Evolutionary conservation across 2,329 filamentous ascomycete genomes (phyloP), one percentile per base, ranked within the genome.

Genomic region (Aureobasidium namibiae): DNA sequence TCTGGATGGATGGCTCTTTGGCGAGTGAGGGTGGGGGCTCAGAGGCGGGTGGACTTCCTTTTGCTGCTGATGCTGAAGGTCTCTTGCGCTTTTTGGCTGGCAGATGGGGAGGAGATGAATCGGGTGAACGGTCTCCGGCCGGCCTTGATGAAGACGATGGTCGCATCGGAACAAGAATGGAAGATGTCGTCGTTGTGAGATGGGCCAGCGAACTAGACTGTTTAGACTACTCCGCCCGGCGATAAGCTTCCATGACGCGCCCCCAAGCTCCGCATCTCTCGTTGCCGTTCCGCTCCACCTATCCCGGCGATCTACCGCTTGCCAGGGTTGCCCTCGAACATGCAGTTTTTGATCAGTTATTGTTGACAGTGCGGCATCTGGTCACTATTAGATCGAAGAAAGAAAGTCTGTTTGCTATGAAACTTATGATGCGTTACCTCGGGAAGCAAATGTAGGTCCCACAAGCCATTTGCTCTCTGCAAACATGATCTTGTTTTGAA

Each of bases 181-280:
- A 9, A 29, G n/a, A 33, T 53, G 49, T 26, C 34, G 49, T 53
- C 29, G 21, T 41, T 16, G 29, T 29, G 33, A 39, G 23, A 39
- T 34, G 23, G 33, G 29, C 29, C 34, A 29, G 23, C 33, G n/a
- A 29, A 34, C 34, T 52, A 52, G 49, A 52, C 33, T 52, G 36
- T 52, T 52, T 52, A 39, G 48, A 38, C 34, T 49, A 29, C 53
- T 21, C 34, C n/a, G n/a, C 23, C 39, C 39, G 53, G 39, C 54
- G 54, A 57, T 57, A 57, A 57, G 54, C 54, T 57, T 48, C 38
- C 54, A 57, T 57, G 54, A 57, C 54, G 54, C 52, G 39, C 52
- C 21, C 10, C 3, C 13, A 42, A 42, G 21, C 50, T 39, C 50
- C 34, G 36, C 26, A 13, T 13, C 26, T 38, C n/a, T n/a, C n/a